Evolutionary conservation across 345 rosid species (phyloP).

Genomic region (Melaleuca alternifolia): DNA sequence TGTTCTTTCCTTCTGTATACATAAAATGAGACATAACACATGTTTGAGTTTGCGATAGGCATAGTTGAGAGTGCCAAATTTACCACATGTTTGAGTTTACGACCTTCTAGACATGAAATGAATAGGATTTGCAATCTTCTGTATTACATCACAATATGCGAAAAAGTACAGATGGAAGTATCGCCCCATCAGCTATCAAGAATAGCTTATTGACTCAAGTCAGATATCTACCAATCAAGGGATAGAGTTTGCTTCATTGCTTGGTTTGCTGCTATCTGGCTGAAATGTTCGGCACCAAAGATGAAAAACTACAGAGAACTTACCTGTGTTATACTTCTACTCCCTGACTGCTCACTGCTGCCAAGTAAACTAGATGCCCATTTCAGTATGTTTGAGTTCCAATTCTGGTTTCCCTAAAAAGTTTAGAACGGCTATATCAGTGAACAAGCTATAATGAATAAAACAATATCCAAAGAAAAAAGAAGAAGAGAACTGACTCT

Average conservation of each 20-base stretch:
- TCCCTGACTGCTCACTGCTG: constrained; percentile 46
- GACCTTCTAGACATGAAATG: background rate
- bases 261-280: background rate
- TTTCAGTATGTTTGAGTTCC: constrained; percentile 87
- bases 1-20: background rate
- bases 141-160: background rate
- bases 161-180: background rate
- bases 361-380: constrained; percentile 96
- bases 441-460: background rate
- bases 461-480: background rate
- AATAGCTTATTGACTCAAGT: background rate
- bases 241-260: background rate
- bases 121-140: background rate
- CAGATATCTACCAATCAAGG: background rate
- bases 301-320: background rate
- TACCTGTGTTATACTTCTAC: background rate
- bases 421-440: background rate
- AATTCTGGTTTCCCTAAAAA: constrained; percentile 33
- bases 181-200: background rate
- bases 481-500: constrained; percentile 27
- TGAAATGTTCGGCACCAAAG: background rate
- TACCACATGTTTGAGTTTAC: background rate
- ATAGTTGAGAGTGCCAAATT: background rate
- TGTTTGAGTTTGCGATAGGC: background rate
- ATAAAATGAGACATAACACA: background rate